These are phyloP conservation scores for Rhododendron henanense DNA, from an alignment of 148 eudicot species.

Conservation along the genomic window DNA sequence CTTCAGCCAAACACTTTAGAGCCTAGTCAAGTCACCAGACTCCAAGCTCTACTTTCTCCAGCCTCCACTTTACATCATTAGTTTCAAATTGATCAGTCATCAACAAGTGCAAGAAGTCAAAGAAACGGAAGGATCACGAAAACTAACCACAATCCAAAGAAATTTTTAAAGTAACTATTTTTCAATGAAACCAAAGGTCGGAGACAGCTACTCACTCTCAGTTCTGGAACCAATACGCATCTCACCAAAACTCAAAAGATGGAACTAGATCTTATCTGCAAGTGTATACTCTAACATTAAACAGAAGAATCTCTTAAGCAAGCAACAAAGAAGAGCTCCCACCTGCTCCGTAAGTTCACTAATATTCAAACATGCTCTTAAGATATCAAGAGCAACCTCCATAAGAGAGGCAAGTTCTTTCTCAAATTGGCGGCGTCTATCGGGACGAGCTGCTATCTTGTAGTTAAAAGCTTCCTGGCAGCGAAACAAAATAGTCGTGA, in stretches of 20 bases:
- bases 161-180: not conserved
- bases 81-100: not conserved
- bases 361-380: conserved; percentile 79
- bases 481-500: conserved; percentile 8
- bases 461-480: conserved; percentile 83
- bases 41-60: not conserved
- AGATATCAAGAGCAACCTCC: conserved; percentile 73
- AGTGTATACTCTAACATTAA: not conserved
- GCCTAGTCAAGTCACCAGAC: not conserved
- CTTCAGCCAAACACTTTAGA: not conserved
- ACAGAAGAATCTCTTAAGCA: not conserved
- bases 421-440: conserved; percentile 93
- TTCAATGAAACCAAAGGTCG: not conserved
- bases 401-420: conserved; percentile 74
- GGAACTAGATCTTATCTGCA: not conserved
- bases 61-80: not conserved
- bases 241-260: not conserved
- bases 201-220: conserved; percentile 1
- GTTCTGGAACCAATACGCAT: not conserved
- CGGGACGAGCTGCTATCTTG: conserved; percentile 93
- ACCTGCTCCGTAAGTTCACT: conserved; percentile 93
- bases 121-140: conserved; percentile 10
- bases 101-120: conserved; percentile 9
- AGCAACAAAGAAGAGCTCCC: conserved; percentile 14
- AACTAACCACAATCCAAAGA: not conserved